Evolutionary conservation across 164 flowering plant species (phyloP).

Genomic region (Magnolia kwangsiensis): DNA sequence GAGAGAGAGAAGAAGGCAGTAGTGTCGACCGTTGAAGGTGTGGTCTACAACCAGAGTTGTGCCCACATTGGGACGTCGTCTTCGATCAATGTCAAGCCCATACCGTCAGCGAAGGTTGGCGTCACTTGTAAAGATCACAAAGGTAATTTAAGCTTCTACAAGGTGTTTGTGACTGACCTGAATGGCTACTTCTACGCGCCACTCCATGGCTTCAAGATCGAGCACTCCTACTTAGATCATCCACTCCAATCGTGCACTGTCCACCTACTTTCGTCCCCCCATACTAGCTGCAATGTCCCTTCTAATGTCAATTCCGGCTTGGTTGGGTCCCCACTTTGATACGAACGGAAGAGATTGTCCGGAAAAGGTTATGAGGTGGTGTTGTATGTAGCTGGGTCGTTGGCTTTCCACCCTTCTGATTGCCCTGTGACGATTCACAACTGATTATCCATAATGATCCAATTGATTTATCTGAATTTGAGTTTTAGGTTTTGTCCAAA

Average conservation of each 20-base stretch:
- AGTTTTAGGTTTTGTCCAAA: neutral
- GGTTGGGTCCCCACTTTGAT: slow-evolving; percentile 61
- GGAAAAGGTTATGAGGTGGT: slow-evolving; percentile 51
- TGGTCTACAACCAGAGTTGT: slow-evolving; percentile 85
- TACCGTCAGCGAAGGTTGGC: slow-evolving; percentile 50
- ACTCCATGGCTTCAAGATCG: slow-evolving; percentile 60
- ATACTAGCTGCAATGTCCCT: slow-evolving; percentile 47
- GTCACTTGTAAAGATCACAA: slow-evolving; percentile 68
- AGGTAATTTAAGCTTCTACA: slow-evolving; percentile 51
- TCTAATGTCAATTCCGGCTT: slow-evolving; percentile 56
- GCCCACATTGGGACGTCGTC: slow-evolving; percentile 50
- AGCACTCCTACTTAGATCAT: slow-evolving; percentile 50
- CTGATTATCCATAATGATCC: slow-evolving; percentile 1
- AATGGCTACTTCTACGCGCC: slow-evolving; percentile 68
- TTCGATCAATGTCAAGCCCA: slow-evolving; percentile 49
- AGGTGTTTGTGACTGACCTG: slow-evolving; percentile 39
- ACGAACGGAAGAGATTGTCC: slow-evolving; percentile 41
- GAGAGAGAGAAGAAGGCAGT: slow-evolving; percentile 21
- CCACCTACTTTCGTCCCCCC: slow-evolving; percentile 69
- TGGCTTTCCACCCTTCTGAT: slow-evolving; percentile 70
- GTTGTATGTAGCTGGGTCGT: slow-evolving; percentile 65
- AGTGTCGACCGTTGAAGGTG: slow-evolving; percentile 68
- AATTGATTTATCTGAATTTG: neutral
- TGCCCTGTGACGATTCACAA: slow-evolving; percentile 35
- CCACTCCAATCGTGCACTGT: slow-evolving; percentile 75